phyloP scores from a whole-genome alignment of 345 rosid genomes.

The Lepidium aucheri region DNA sequence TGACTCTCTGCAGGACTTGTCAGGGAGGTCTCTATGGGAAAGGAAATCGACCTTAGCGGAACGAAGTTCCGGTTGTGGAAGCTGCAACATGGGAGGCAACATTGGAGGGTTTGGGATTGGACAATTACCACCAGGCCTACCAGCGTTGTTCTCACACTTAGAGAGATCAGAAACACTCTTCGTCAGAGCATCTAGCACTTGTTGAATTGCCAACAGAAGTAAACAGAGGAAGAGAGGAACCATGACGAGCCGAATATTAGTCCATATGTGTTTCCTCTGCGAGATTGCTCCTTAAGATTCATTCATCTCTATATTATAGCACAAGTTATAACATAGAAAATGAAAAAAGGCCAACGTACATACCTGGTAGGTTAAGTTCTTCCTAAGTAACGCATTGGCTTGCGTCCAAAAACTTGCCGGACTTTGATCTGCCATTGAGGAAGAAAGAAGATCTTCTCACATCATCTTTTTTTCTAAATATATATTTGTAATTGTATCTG shows the following conservation, averaged over 20 bases:
- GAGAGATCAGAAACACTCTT: not conserved
- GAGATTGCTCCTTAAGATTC: not conserved
- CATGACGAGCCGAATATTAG: constrained; percentile 56
- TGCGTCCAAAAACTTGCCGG: constrained; percentile 59
- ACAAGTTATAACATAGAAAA: too few species aligned
- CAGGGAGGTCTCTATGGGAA: constrained; percentile 49
- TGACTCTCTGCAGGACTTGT: constrained; percentile 49
- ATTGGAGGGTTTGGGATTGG: constrained; percentile 42
- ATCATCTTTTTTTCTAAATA: too few species aligned
- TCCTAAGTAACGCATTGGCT: constrained; percentile 71
- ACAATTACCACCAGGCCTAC: constrained; percentile 30
- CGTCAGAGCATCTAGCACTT: constrained; percentile 20
- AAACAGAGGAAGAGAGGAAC: constrained; percentile 70
- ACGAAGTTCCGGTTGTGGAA: constrained; percentile 56
- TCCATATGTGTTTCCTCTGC: constrained; percentile 62
- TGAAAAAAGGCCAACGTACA: not conserved
- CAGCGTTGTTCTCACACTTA: constrained; percentile 14
- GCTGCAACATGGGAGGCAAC: constrained; percentile 68
- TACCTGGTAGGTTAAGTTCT: constrained; percentile 84
- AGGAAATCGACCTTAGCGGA: constrained; percentile 43
- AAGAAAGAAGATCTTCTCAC: not conserved
- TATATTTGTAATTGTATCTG: too few species aligned
- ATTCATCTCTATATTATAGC: too few species aligned
- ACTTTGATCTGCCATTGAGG: constrained; percentile 41
- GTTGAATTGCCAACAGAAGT: constrained; percentile 43